Evolutionary conservation across 129 eudicot species (phyloP).

Genomic region (Tagetes erecta): DNA sequence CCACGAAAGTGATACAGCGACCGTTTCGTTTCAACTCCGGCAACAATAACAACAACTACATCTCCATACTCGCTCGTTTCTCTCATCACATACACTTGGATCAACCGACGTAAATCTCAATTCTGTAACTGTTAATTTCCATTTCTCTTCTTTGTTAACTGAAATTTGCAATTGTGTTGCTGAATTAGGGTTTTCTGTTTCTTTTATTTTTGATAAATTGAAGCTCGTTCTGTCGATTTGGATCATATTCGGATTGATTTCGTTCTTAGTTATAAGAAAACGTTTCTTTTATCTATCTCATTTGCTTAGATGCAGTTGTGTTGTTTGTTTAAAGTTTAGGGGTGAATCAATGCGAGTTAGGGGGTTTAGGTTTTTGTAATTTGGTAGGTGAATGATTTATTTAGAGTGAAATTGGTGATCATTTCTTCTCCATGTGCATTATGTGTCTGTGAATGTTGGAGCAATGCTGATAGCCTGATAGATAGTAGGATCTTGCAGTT

Average conservation of each 20-base stretch:
- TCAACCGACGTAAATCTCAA: slow-evolving; percentile 4
- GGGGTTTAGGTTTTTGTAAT: slow-evolving; percentile 17
- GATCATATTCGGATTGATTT: neutral
- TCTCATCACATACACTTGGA: slow-evolving; percentile 10
- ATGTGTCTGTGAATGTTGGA: slow-evolving; percentile 3
- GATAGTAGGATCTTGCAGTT: neutral
- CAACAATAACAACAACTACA: slow-evolving; percentile 1
- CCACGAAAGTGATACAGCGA: slow-evolving; percentile 13
- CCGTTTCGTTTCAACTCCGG: slow-evolving; percentile 33
- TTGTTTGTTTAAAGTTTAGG: neutral
- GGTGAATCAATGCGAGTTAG: slow-evolving; percentile 2
- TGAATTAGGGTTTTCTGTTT: slow-evolving; percentile 28
- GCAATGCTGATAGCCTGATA: slow-evolving; percentile 7
- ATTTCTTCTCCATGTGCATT: neutral
- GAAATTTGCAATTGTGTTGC: slow-evolving; percentile 7
- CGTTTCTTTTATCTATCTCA: neutral
- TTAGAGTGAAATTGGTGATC: neutral
- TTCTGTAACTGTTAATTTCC: slow-evolving; percentile 27
- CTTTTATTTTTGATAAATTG: neutral
- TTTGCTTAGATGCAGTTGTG: slow-evolving; percentile 5
- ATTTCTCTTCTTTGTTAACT: neutral
- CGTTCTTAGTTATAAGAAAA: neutral
- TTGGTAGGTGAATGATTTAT: neutral
- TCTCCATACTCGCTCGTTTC: slow-evolving; percentile 7
- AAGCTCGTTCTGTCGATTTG: neutral